phyloP scores from a whole-genome alignment of 2,329 filamentous ascomycete species.

The Tolypocladium inflatum region DNA sequence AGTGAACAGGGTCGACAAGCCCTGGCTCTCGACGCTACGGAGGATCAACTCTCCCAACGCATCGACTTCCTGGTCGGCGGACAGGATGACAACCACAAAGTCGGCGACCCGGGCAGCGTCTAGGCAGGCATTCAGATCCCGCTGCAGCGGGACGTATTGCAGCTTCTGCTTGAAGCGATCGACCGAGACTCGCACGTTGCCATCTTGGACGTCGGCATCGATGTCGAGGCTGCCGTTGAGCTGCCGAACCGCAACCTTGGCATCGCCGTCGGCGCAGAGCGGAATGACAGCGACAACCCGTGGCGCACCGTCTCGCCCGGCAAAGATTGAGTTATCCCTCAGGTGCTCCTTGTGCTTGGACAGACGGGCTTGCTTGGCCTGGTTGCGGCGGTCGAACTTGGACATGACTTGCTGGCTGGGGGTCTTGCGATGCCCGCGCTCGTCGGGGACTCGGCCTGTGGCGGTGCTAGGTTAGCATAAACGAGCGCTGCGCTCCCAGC shows the following conservation, averaged over 20 bases:
- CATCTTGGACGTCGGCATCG: conserved; percentile 50
- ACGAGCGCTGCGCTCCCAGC: too few species aligned
- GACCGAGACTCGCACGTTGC: conserved; percentile 57
- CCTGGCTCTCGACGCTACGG: conserved; percentile 83
- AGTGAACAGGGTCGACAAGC: conserved; percentile 85
- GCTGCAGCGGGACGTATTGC: conserved; percentile 68
- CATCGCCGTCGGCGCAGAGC: conserved; percentile 64
- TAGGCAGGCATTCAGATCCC: conserved; percentile 66
- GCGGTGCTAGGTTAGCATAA: background rate
- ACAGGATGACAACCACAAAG: conserved; percentile 81
- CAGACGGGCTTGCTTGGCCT: conserved; percentile 81
- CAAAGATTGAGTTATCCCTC: conserved; percentile 70
- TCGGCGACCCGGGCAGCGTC: conserved; percentile 85
- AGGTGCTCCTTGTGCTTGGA: conserved; percentile 77
- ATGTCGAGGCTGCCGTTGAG: conserved; percentile 77
- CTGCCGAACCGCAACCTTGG: conserved; percentile 53
- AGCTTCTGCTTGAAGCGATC: conserved; percentile 94
- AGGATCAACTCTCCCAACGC: conserved; percentile 76
- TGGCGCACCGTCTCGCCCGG: conserved; percentile 78
- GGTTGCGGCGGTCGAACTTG: conserved; percentile 90
- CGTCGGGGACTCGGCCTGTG: conserved; percentile 66
- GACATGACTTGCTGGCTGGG: conserved; percentile 96
- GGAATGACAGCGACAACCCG: conserved; percentile 84
- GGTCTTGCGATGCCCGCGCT: conserved; percentile 71
- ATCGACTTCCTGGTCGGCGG: conserved; percentile 75